phyloP scores from a whole-genome alignment of 2,329 filamentous ascomycete genomes.

The Colletotrichum liaoningense region DNA sequence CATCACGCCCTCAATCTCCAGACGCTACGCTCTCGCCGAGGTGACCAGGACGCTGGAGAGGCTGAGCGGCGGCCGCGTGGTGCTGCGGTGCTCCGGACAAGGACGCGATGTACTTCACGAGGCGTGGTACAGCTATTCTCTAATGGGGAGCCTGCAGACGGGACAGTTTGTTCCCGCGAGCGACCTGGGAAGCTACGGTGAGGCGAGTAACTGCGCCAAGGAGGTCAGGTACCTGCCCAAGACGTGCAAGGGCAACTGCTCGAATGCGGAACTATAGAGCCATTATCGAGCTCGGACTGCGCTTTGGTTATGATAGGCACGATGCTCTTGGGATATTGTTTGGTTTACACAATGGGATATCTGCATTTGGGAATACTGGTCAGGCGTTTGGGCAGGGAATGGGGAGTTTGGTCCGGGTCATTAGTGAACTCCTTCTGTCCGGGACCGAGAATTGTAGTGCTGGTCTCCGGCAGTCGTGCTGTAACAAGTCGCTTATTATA shows the following conservation, averaged over 20 bases:
- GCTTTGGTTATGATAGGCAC: neutral
- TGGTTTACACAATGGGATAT: neutral
- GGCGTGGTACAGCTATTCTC: constrained; percentile 65
- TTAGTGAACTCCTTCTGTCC: neutral
- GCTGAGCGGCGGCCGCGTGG: constrained; percentile 57
- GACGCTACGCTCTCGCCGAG: constrained; percentile 55
- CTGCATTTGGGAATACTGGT: neutral
- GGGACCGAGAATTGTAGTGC: neutral
- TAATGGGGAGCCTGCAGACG: constrained; percentile 62
- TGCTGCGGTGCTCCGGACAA: constrained; percentile 54
- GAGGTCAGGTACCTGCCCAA: constrained; percentile 56
- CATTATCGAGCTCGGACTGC: neutral
- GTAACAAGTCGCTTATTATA: neutral
- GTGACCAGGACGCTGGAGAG: constrained; percentile 55
- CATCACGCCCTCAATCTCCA: constrained; percentile 48
- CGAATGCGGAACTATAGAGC: constrained; percentile 27
- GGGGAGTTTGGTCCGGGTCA: neutral
- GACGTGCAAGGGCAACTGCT: constrained; percentile 38
- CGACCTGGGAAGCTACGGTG: constrained; percentile 49
- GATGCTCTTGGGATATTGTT: neutral
- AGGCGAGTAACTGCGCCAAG: constrained; percentile 52
- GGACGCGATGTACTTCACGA: constrained; percentile 57
- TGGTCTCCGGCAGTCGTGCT: neutral
- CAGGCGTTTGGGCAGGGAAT: neutral
- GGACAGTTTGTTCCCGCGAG: constrained; percentile 59